Evolutionary conservation across 2,329 filamentous ascomycete genomes (phyloP).

Genomic region (Fusarium coffeatum): DNA sequence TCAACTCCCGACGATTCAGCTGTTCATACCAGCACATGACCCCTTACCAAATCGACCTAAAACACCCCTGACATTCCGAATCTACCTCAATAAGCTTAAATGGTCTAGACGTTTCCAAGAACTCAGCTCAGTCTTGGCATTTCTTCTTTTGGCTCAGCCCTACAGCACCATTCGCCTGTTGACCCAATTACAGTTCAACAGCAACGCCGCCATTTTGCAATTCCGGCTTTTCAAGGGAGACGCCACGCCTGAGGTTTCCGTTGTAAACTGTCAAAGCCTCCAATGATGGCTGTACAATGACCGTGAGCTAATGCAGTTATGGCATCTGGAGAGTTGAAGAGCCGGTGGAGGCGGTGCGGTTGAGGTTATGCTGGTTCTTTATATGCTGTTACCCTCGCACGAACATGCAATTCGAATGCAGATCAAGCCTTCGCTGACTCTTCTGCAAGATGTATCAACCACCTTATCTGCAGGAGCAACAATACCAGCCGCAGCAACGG

Average conservation of each 20-base stretch:
- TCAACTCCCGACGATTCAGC: too few species aligned
- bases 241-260: slow-evolving; percentile 17
- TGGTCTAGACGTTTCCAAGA: slow-evolving; percentile 22
- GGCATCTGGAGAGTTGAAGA: slow-evolving; percentile 18
- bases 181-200: slow-evolving; percentile 18
- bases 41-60: neutral
- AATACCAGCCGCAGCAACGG: slow-evolving; percentile 4
- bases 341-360: neutral
- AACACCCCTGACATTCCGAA: neutral
- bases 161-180: slow-evolving; percentile 13
- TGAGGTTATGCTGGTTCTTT: neutral
- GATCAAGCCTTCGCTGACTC: neutral
- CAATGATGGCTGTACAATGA: slow-evolving; percentile 13
- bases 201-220: slow-evolving; percentile 8
- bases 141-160: slow-evolving; percentile 21
- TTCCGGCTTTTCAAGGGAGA: slow-evolving; percentile 1
- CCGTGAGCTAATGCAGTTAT: neutral
- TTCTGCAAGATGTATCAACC: slow-evolving; percentile 24
- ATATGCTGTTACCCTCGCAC: slow-evolving; percentile 16
- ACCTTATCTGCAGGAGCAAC: slow-evolving; percentile 10
- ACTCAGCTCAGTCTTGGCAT: slow-evolving; percentile 29
- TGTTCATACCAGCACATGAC: slow-evolving; percentile 1
- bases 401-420: neutral
- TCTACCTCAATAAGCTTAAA: slow-evolving; percentile 27
- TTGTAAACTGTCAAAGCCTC: neutral